Evolutionary conservation across 1,284 basidiomycete genomes (phyloP).

Genomic region (Albatrellus sp.): DNA sequence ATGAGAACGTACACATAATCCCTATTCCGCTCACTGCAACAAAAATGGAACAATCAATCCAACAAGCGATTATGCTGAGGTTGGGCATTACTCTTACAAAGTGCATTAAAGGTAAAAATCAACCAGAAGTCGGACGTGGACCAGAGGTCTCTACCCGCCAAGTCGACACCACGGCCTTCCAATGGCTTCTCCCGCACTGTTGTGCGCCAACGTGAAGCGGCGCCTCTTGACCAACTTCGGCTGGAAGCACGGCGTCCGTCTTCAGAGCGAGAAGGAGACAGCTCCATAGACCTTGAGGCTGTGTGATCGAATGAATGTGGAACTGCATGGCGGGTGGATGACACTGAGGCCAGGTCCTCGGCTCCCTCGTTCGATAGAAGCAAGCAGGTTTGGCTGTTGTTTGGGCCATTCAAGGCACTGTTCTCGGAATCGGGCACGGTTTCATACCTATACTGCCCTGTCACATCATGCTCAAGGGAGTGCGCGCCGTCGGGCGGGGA

Average conservation of each 20-base stretch:
- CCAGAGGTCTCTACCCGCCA: conserved; percentile 7
- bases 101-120: conserved; percentile 7
- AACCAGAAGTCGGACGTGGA: conserved; percentile 12
- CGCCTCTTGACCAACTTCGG: not conserved
- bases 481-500: conserved; percentile 16
- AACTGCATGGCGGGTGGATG: not conserved
- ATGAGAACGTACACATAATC: conserved; percentile 58
- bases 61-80: too few relatives aligned
- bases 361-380: conserved; percentile 13
- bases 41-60: not conserved
- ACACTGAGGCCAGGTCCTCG: conserved; percentile 8
- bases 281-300: conserved; percentile 10
- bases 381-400: conserved; percentile 17
- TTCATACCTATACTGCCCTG: conserved; percentile 8
- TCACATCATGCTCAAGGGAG: conserved; percentile 10
- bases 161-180: conserved; percentile 10
- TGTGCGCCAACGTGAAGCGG: not conserved
- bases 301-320: not conserved
- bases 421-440: conserved; percentile 9
- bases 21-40: conserved; percentile 74
- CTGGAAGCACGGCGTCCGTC: not conserved
- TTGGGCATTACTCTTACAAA: conserved; percentile 6
- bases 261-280: conserved; percentile 2
- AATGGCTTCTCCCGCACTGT: not conserved
- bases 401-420: conserved; percentile 16